Evolutionary conservation across 2,329 filamentous ascomycete species (phyloP), one percentile per base, ranked within the genome.

Genomic region (Lasiodiplodia sp.): DNA sequence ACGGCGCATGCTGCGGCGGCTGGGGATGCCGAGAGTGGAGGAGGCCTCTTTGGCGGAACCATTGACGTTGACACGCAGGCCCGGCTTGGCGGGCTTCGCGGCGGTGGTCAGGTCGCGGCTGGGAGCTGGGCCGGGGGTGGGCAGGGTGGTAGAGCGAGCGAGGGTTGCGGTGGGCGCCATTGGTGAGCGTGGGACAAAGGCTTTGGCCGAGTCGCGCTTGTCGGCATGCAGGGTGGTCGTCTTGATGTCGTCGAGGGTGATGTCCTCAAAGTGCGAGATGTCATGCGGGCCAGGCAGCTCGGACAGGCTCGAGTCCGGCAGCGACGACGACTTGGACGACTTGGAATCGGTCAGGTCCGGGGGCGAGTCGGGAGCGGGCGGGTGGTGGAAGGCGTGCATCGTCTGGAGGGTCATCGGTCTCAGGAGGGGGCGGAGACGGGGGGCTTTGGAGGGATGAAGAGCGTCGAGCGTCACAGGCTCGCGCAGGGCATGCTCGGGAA

Each of bases 321-420:
- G 92, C 62, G 93, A 97, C 5, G 93, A 96, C 34, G 93, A 94
- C 81, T 96, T 96, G 72, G 93, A 97, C 71, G 93, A 96, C 80
- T 95, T 96, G 70, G 93, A 96, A 73, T 86, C 87, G 71, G 91
- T 93, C 82, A 97, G 89, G 75, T 93, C 92, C 70, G 91, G 91
- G 69, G 91, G 91, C 72, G 91, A 93, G 78, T 86, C 88, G 57
- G 90, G 89, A 70, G 80, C 83, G 68, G 81, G 83, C 76, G 77
- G 78, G 67, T 82, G 74, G 5, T 38, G 37, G 49, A 66, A 44
- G 55, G 71, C 71, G 52, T 71, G 70, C 68, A 69, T 69, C 18
- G 63, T 66, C 25, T 65, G 60, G 31, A 65, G 51, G 21, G 73
- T 73, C 72, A 79, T 73, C 62, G 57, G 77, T 73, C 40, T 75